phyloP scores from a whole-genome alignment of 257 asterid species.

The Handroanthus guayacan region DNA sequence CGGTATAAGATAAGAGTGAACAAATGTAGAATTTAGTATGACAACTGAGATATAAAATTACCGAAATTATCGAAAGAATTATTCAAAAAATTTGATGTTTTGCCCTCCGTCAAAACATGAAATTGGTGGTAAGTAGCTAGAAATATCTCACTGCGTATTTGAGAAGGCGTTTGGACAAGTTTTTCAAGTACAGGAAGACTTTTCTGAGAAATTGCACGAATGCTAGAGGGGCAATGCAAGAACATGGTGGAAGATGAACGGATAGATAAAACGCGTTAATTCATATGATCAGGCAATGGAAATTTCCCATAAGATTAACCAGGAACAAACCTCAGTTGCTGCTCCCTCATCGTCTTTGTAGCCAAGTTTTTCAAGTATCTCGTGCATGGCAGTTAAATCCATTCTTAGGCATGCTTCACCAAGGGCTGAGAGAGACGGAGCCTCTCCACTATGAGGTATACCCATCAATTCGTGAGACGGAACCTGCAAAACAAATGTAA shows the following conservation, averaged over 20 bases:
- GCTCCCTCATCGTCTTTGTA: conserved; percentile 84
- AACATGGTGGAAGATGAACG: not conserved
- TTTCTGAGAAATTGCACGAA: not conserved
- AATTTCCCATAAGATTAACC: conserved; percentile 8
- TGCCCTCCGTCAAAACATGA: not conserved
- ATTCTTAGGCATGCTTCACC: conserved; percentile 74
- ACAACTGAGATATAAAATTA: not conserved
- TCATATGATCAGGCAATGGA: too few species aligned
- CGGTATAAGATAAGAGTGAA: too few species aligned
- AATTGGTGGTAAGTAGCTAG: not conserved
- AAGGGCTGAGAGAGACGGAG: conserved; percentile 57
- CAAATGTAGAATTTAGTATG: too few species aligned
- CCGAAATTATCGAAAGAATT: not conserved
- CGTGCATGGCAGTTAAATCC: conserved; percentile 80
- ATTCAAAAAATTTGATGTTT: not conserved
- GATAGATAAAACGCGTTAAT: too few species aligned
- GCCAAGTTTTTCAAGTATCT: conserved; percentile 66
- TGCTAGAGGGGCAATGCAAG: not conserved
- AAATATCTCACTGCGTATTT: not conserved
- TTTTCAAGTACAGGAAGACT: not conserved
- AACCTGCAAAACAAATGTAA: conserved; percentile 43
- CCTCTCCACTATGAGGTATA: conserved; percentile 55
- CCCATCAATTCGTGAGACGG: conserved; percentile 75
- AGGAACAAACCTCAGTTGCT: conserved; percentile 66
- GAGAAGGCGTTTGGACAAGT: not conserved